These are phyloP conservation scores for Phytophthora pini DNA, from an alignment of 352 stramenopile genomes.

Conservation along the genomic window DNA sequence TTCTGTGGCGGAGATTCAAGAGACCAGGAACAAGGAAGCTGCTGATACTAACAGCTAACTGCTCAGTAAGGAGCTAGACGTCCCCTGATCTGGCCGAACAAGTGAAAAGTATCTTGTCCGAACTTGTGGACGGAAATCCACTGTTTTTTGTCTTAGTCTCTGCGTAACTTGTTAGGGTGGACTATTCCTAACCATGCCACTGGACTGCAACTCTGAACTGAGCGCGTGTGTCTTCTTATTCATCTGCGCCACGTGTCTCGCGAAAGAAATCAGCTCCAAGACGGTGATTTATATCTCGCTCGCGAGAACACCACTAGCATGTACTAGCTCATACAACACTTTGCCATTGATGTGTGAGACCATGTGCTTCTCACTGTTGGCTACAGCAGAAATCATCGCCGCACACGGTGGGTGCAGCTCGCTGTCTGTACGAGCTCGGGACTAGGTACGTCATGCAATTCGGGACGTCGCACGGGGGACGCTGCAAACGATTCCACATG, in stretches of 20 bases:
- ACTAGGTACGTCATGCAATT: slow-evolving; percentile 23
- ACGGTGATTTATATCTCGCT: slow-evolving; percentile 31
- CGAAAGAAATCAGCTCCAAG: slow-evolving; percentile 30
- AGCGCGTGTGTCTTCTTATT: slow-evolving; percentile 30
- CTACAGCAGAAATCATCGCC: background rate
- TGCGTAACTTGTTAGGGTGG: slow-evolving; percentile 4
- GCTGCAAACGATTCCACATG: slow-evolving; percentile 1
- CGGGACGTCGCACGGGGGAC: slow-evolving; percentile 20
- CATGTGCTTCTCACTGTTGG: slow-evolving; percentile 4
- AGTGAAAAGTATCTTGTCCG: background rate
- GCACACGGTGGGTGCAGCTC: slow-evolving; percentile 15
- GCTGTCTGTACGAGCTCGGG: background rate
- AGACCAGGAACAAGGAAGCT: background rate
- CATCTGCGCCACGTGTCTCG: slow-evolving; percentile 11
- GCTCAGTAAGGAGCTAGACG: background rate
- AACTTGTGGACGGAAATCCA: background rate
- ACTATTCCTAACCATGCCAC: slow-evolving; percentile 9
- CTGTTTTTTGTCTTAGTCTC: slow-evolving; percentile 9
- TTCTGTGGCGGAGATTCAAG: too few relatives aligned
- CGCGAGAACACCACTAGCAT: background rate
- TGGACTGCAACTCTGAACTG: slow-evolving; percentile 12
- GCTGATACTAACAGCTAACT: background rate
- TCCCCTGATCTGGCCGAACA: background rate
- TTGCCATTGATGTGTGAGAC: slow-evolving; percentile 5
- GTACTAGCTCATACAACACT: too few relatives aligned